Conservation (phyloP, 495 filamentous ascomycete species). For the Thozetella sp. region DNA sequence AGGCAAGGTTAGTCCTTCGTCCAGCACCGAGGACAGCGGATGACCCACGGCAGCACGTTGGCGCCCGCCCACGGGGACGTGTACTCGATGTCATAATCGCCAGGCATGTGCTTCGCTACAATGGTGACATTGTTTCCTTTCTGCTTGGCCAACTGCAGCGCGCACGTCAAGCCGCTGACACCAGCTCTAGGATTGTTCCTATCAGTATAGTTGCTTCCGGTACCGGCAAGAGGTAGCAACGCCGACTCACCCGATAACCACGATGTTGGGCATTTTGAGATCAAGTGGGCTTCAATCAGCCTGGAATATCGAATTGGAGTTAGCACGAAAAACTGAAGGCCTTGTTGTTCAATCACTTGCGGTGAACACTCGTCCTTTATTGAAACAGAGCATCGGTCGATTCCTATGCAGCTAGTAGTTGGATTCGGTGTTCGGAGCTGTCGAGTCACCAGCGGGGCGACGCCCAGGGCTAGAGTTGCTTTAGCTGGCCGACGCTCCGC, state of each 20-base stretch:
- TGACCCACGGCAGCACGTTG: conserved; percentile 80
- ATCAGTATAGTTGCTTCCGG: neutral
- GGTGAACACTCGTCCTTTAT: no score
- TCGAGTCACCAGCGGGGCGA: neutral
- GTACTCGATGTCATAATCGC: conserved; percentile 97
- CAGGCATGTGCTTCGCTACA: conserved; percentile 95
- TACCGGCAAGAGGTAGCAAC: neutral
- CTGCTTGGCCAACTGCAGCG: conserved; percentile 76
- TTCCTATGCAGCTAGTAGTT: neutral
- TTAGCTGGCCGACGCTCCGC: no score
- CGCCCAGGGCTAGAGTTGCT: no score
- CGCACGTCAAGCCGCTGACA: conserved; percentile 90
- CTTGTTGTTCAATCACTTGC: no score
- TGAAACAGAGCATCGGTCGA: neutral
- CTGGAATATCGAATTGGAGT: no score
- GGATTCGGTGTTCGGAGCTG: neutral
- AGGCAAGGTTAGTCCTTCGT: neutral
- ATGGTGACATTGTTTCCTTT: conserved; percentile 72
- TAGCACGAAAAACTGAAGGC: no score
- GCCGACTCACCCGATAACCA: conserved; percentile 63
- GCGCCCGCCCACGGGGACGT: conserved; percentile 95
- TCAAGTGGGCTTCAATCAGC: no score
- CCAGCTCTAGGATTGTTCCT: conserved; percentile 65
- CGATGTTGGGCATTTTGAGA: conserved; percentile 58
- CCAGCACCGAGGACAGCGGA: neutral